Evolutionary conservation across 1,139 yeast species (phyloP).

Genomic region (Oligophagozyma castellii): DNA sequence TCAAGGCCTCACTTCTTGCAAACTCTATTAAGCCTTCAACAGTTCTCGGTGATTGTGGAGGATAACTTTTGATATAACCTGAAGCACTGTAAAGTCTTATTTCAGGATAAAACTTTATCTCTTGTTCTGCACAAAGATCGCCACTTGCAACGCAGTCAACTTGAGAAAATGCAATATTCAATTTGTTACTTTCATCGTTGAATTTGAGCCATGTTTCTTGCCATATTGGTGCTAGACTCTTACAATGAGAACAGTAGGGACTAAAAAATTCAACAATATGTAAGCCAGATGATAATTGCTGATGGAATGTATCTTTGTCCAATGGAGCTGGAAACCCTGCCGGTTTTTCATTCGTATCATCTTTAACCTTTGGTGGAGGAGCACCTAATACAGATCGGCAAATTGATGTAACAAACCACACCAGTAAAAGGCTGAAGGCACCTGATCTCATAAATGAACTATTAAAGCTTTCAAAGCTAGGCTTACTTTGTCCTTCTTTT

Average conservation of each 20-base stretch:
- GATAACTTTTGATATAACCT: constrained; percentile 31
- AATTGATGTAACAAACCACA: too few species aligned
- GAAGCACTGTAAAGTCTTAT: constrained; percentile 49
- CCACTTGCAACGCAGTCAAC: constrained; percentile 64
- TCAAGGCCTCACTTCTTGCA: constrained; percentile 31
- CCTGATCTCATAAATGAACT: too few species aligned
- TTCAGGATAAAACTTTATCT: constrained; percentile 42
- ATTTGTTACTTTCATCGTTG: constrained; percentile 28
- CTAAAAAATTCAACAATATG: constrained; percentile 55
- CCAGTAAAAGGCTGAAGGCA: too few species aligned
- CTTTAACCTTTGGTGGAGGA: too few species aligned
- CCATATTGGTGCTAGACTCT: constrained; percentile 52
- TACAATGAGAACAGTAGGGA: constrained; percentile 64
- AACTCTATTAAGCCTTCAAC: constrained; percentile 38
- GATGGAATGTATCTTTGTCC: constrained; percentile 29
- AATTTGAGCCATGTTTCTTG: constrained; percentile 37
- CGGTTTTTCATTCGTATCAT: neutral
- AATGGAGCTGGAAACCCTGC: constrained; percentile 23
- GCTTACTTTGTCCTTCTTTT: too few species aligned
- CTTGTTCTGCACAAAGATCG: constrained; percentile 54
- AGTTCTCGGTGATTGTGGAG: constrained; percentile 32
- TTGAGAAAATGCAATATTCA: constrained; percentile 47
- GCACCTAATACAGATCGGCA: too few species aligned
- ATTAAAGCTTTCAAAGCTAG: too few species aligned
- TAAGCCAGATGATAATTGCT: constrained; percentile 31